Evolutionary conservation across 257 asterid species (phyloP), one percentile per base, ranked within the genome.

Genomic region (Thymus quinquecostatus): DNA sequence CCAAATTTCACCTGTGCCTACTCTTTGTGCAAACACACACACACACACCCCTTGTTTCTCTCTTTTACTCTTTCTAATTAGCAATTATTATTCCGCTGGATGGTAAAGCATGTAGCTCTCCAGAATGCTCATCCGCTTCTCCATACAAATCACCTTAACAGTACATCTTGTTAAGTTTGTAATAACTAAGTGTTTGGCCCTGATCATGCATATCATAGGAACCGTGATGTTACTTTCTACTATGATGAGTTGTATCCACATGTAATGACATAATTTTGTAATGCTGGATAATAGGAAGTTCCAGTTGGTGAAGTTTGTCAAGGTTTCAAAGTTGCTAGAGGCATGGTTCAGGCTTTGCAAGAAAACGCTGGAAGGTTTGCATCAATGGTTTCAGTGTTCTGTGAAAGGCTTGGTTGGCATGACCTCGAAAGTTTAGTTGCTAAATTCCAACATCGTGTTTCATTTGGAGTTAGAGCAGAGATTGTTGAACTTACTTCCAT

Each of bases 301-400:
- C 96, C 97, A 3, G 90, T 94, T 43, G 76, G 77, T 34, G 96
- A 94, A 74, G 99, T 89, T 57, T 94, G 97, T 79, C 87, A 83
- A 65, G 87, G 92, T 75, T 94, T 89, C 79, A 87, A 85, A 85
- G 99, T 94, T 61, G 96, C 97, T 66, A 84, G 99, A 83, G 99
- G 99, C 70, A 89, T 91, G 99, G 99, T 94, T 81, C 99, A 94
- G 85, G 89, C 96, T 69, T 86, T 94, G 56, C 99, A 94, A 84
- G 99, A 94, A 82, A 94, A 89, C 78, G 99, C 97, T 73, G 99
- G 99, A 78, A 86, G 99, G 88, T 94, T 94, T 86, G 99, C 99
- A 57, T 94, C 97, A 60, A 94, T 94, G 99, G 97, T 94, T 75
- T 85, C 97, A 30, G 97, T 94, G 36, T 94, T 94, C 86, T 94